Base-by-base conservation (phyloP, 2,329 filamentous ascomycete species). In the Neofusicoccum cordaticola region DNA sequence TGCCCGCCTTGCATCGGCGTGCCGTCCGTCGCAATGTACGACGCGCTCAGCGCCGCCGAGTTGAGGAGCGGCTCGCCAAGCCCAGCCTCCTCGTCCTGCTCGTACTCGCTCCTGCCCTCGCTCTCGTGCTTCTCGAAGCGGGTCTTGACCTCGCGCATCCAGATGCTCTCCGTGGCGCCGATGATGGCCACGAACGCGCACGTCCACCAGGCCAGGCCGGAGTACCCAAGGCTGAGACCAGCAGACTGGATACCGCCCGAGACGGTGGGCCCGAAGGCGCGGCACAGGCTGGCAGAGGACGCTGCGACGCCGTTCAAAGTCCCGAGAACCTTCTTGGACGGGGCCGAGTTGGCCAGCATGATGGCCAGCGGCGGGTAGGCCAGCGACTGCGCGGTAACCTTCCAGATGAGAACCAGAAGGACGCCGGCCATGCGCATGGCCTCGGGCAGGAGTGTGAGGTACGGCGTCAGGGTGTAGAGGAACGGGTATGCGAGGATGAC, bases 301-400 rank as follows among this genome's bases (percentile, higher is more conserved):
- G 93, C 93, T 0, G 93, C 93, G 12, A 93, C 89, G 17, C 95
- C 95, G 71, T 98, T 98, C 76, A 99, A 90, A 0, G 91, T 93
- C 2, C 95, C 95, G 1, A 98, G 86, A 1, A 96, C 90, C 57
- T 91, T 85, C 64, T 90, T 90, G 7, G 90, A 93, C 0, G 93
- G 92, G 0, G 93, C 91, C 15, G 92, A 90, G 76, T 98, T 96
- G 66, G 92, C 91, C 35, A 97, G 85, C 65, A 99, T 86, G 65
- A 98, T 96, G 11, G 90, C 90, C 69, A 93, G 93, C 71, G 90
- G 91, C 11, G 95, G 95, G 77, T 97, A 98, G 0, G 93, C 90
- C 78, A 97, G 88, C 51, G 92, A 93, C 70, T 94, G 88, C 71
- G 95, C 93, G 0, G 92, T 96, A 74, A 96, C 96, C 78, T 97